Evolutionary conservation across 2,329 filamentous ascomycete species (phyloP).

Genomic region (Calonectria pteridis): DNA sequence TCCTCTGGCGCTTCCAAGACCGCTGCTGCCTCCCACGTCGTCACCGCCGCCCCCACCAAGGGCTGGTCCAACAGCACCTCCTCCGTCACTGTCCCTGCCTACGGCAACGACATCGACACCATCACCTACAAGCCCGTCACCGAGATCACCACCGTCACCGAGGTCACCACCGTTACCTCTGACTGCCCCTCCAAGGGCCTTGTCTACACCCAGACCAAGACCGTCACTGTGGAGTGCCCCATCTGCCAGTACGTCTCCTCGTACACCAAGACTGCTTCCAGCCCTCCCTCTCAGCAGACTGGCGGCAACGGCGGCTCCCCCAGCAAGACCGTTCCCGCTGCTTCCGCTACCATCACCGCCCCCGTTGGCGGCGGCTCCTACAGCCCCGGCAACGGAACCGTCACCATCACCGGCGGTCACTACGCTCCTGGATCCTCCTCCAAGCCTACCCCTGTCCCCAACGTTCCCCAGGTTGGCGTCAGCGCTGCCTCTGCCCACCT

Average conservation of each 20-base stretch:
- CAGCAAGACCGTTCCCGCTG: neutral
- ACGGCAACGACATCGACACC: conserved; percentile 16
- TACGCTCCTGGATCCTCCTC: neutral
- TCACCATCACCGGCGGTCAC: neutral
- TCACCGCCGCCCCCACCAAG: neutral
- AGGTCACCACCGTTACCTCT: conserved; percentile 4
- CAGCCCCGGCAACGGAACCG: neutral
- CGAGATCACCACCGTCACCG: neutral
- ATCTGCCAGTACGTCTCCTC: conserved; percentile 14
- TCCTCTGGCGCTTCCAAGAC: neutral
- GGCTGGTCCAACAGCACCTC: conserved; percentile 7
- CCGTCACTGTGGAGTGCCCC: conserved; percentile 6
- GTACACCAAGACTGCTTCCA: neutral
- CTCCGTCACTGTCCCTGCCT: conserved; percentile 7
- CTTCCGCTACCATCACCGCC: neutral
- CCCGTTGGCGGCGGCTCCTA: neutral
- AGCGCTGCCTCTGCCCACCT: conserved; percentile 6
- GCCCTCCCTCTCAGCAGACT: neutral
- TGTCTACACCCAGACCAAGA: neutral
- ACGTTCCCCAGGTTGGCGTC: conserved; percentile 4
- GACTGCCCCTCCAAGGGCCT: conserved; percentile 14
- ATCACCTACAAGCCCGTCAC: conserved; percentile 9
- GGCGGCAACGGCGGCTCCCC: neutral
- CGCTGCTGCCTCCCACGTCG: neutral
- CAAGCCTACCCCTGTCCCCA: conserved; percentile 4